These are phyloP conservation scores for Cucurbita moschata DNA, from an alignment of 306 rosid species.

Conservation along the genomic window DNA sequence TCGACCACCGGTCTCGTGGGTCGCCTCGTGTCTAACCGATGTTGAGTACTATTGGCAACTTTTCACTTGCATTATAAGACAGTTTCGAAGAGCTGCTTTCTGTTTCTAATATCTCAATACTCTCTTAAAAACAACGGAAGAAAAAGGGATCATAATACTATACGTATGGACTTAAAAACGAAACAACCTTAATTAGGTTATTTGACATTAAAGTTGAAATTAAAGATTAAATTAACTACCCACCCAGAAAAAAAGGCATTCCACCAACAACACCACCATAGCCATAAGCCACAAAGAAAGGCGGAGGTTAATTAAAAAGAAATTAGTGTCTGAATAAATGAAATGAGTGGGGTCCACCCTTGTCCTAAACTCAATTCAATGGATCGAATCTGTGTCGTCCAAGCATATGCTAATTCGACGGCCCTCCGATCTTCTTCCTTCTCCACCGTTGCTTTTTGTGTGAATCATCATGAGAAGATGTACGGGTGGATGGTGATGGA, in stretches of 20 bases:
- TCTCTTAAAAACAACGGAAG: too few species aligned
- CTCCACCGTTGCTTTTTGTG: constrained; percentile 38
- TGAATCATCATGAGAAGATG: neutral
- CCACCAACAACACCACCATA: neutral
- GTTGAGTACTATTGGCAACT: too few species aligned
- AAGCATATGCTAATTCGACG: constrained; percentile 39
- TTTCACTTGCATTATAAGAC: too few species aligned
- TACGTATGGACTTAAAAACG: too few species aligned
- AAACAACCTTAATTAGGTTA: too few species aligned
- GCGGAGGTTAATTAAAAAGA: neutral
- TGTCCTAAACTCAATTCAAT: neutral
- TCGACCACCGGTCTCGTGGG: too few species aligned
- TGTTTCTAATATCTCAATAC: too few species aligned
- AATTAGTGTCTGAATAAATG: neutral
- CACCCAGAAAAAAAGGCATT: neutral
- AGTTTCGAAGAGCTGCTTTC: too few species aligned
- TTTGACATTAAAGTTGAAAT: too few species aligned
- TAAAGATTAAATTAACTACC: neutral
- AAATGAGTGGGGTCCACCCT: neutral
- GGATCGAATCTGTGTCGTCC: neutral
- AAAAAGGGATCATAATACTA: too few species aligned
- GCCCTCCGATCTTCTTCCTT: constrained; percentile 23
- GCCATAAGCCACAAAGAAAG: neutral
- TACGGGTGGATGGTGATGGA: neutral
- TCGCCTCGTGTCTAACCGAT: too few species aligned